Evolutionary conservation across 75 land plant species (phyloP).

Genomic region (Chamaecyparis obtusa): DNA sequence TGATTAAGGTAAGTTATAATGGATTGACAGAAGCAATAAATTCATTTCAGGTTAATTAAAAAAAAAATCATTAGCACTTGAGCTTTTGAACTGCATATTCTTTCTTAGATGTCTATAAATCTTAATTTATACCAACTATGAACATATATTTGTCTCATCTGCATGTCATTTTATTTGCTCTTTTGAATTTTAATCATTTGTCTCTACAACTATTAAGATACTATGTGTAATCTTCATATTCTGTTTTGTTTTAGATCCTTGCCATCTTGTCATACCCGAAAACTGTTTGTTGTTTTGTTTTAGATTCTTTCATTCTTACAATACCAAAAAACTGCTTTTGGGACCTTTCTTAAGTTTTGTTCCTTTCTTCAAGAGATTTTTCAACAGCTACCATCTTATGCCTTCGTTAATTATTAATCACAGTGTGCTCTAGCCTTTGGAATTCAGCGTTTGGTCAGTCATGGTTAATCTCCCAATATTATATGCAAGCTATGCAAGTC

Average conservation of each 20-base stretch:
- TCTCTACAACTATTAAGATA: not conserved
- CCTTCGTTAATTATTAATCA: not conserved
- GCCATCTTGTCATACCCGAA: conserved; percentile 1
- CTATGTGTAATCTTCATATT: not conserved
- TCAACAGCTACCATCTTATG: not conserved
- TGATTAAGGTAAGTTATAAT: conserved; percentile 59
- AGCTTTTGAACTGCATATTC: not conserved
- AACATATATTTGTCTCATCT: not conserved
- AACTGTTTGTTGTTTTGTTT: not conserved
- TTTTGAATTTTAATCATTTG: not conserved
- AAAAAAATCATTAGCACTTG: not conserved
- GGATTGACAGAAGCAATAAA: not conserved
- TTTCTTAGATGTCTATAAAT: not conserved
- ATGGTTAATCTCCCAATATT: not conserved
- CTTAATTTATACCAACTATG: not conserved
- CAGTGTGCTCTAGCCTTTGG: not conserved
- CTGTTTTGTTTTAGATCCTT: not conserved
- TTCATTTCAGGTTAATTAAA: not conserved
- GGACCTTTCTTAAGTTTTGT: not conserved
- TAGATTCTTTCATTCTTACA: not conserved
- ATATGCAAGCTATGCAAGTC: not conserved
- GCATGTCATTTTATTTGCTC: not conserved
- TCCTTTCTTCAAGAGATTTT: not conserved
- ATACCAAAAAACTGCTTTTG: not conserved
- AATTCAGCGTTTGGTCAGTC: not conserved